A percentile compares a stretch with the other conserved stretches of the same genome.
Conservation (phyloP, 768 basidiomycete genomes). For the Pleurotus platypus region DNA sequence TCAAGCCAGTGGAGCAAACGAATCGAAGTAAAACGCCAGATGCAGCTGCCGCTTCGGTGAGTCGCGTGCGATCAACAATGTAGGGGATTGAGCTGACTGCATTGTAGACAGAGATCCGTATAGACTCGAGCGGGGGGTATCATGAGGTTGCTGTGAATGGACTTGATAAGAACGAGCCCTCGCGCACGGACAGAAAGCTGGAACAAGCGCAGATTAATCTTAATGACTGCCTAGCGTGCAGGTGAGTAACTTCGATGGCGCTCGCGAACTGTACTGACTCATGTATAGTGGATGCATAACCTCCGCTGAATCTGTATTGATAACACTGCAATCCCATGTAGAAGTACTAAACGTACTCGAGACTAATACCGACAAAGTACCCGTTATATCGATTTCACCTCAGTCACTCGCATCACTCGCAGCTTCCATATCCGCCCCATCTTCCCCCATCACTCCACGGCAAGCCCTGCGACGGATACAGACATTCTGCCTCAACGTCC, state of each 20-base stretch:
- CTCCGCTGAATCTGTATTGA: constrained; percentile 94
- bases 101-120: constrained; percentile 83
- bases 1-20: constrained; percentile 78
- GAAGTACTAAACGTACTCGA: constrained; percentile 84
- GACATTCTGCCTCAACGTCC: constrained; percentile 60
- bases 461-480: constrained; percentile 69
- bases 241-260: constrained; percentile 44
- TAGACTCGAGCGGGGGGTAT: constrained; percentile 83
- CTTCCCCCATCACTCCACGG: constrained; percentile 43
- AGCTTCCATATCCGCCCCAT: constrained; percentile 52
- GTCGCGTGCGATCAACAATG: constrained; percentile 9
- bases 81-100: not conserved
- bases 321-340: constrained; percentile 91
- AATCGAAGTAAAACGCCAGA: constrained; percentile 26
- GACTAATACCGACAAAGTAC: constrained; percentile 54
- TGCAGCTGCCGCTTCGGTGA: constrained; percentile 34
- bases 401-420: constrained; percentile 83
- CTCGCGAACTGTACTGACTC: not conserved
- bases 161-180: constrained; percentile 9
- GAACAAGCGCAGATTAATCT: constrained; percentile 93
- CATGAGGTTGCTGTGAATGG: constrained; percentile 63
- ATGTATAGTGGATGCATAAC: constrained; percentile 90
- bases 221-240: constrained; percentile 98
- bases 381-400: constrained; percentile 86
- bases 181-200: constrained; percentile 52